These are phyloP conservation scores for Gossypium anomalum DNA, from an alignment of 345 rosid genomes.

Conservation along the genomic window DNA sequence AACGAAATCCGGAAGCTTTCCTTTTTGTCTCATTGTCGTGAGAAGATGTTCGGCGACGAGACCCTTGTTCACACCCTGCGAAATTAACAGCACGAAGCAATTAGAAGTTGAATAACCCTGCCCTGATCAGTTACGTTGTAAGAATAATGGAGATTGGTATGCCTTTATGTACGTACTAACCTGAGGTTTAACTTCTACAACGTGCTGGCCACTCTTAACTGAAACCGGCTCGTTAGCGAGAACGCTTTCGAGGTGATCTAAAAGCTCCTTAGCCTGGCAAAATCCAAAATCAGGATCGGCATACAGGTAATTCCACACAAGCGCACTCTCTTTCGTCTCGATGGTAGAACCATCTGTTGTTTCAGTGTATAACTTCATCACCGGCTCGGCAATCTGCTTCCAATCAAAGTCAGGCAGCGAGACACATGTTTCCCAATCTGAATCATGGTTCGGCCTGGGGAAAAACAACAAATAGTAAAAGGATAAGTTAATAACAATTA, in stretches of 20 bases:
- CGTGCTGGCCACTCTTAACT: background rate
- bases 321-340: background rate
- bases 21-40: background rate
- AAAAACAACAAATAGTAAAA: background rate
- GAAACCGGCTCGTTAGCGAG: background rate
- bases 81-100: background rate
- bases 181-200: conserved; percentile 1
- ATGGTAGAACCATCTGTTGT: conserved; percentile 7
- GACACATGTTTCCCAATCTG: background rate
- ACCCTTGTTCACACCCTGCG: background rate
- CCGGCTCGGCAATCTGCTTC: conserved; percentile 3
- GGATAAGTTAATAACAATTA: background rate
- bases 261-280: conserved; percentile 6
- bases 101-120: background rate
- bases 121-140: no score
- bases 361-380: conserved; percentile 6
- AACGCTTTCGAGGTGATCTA: conserved; percentile 2
- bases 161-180: background rate
- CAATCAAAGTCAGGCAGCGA: background rate
- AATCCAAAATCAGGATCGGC: conserved; percentile 3
- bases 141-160: background rate
- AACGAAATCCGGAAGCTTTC: background rate
- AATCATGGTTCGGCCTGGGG: background rate
- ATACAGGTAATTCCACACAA: background rate
- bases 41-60: background rate